phyloP scores from a whole-genome alignment of 2,329 filamentous ascomycete species.

The Aspergillus piperis region DNA sequence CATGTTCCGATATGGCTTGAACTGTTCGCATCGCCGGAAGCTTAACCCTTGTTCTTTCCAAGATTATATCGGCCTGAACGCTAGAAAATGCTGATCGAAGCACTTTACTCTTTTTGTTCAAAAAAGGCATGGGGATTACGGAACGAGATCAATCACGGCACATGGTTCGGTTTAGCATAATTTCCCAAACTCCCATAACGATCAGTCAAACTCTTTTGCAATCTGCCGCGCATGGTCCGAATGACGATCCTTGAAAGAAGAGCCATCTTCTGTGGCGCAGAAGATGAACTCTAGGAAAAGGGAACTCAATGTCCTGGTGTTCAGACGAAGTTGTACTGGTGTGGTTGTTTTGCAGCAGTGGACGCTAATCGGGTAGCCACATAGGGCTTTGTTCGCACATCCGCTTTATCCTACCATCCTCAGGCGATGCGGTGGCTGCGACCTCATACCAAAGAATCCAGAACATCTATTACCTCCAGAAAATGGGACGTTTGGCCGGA shows the following conservation, averaged over 20 bases:
- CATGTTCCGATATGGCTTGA: constrained; percentile 14
- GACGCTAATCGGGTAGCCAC: constrained; percentile 26
- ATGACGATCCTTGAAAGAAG: neutral
- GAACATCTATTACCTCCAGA: neutral
- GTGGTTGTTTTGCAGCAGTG: constrained; percentile 19
- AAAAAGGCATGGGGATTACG: constrained; percentile 15
- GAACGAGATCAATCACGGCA: neutral
- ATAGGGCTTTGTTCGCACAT: constrained; percentile 28
- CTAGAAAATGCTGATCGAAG: constrained; percentile 14
- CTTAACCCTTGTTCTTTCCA: constrained; percentile 13
- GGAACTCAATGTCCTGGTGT: neutral
- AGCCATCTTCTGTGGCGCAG: neutral
- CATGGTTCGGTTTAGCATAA: constrained; percentile 7
- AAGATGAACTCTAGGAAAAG: neutral
- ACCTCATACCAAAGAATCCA: constrained; percentile 5
- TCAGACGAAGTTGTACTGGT: neutral
- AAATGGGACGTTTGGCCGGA: constrained; percentile 16
- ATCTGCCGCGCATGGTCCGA: neutral
- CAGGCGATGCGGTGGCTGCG: constrained; percentile 1
- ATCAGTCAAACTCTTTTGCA: neutral
- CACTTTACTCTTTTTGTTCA: constrained; percentile 8
- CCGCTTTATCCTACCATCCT: constrained; percentile 4
- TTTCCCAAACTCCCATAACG: constrained; percentile 7
- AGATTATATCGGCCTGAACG: constrained; percentile 8
- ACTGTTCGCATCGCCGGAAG: constrained; percentile 7